These are phyloP conservation scores for Annulohypoxylon truncatum DNA, from an alignment of 2,329 filamentous ascomycete species.

Conservation along the genomic window DNA sequence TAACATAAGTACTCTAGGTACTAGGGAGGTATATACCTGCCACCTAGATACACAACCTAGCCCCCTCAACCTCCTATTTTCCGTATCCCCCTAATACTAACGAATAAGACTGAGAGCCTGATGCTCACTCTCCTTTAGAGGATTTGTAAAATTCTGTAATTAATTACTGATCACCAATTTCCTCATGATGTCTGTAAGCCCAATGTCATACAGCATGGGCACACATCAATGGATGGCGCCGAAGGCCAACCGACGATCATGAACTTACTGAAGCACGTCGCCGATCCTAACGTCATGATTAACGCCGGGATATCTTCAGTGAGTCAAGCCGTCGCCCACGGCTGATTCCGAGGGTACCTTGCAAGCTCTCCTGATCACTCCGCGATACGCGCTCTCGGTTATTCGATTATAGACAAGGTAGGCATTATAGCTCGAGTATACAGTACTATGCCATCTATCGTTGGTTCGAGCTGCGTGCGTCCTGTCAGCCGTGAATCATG, in stretches of 20 bases:
- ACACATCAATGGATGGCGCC: background rate
- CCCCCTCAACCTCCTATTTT: background rate
- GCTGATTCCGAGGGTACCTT: background rate
- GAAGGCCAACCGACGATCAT: background rate
- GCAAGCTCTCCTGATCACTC: background rate
- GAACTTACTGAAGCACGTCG: background rate
- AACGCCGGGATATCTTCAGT: background rate
- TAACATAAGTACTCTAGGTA: no score
- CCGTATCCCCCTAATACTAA: background rate
- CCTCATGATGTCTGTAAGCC: background rate
- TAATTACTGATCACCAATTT: background rate
- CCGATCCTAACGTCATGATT: background rate
- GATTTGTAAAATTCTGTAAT: background rate
- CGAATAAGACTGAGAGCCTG: background rate
- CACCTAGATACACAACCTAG: background rate
- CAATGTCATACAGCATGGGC: background rate
- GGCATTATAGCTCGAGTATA: background rate
- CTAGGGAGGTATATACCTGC: no score
- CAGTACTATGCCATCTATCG: background rate
- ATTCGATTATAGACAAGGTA: background rate
- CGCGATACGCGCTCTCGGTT: background rate
- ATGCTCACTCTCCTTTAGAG: background rate
- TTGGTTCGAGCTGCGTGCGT: conserved; percentile 3
- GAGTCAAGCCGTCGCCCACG: background rate
- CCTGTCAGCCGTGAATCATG: background rate